Evolutionary conservation across 305 asterid genomes (phyloP), one percentile per base, ranked within the genome.

Genomic region (Striga hermonthica): DNA sequence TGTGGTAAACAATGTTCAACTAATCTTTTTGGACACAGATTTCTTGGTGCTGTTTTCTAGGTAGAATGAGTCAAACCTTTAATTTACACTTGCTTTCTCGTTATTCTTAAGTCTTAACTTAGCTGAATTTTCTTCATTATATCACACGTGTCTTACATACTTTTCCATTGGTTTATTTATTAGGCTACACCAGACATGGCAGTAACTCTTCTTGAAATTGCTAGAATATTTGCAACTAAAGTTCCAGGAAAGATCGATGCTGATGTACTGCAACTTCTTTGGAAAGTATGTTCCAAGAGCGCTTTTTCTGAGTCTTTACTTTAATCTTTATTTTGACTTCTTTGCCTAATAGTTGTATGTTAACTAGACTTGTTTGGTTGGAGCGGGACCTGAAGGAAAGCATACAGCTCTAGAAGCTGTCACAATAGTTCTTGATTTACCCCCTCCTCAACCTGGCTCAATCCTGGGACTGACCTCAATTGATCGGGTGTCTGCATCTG

Each of bases 111-210:
- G 16, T 22, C 62, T 66, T 40, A 45, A 34, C 67, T 36, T 48
- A 11, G 28, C 57, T 7, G 15, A 41, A 22, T 39, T 48, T 78
- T 34, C 45, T 10, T 63, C 47, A 60, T 53, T 37, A 37, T 41
- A 48, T 62, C 61, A 38, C 14, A 31, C 67, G 47, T 16, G 64
- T 58, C 61, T 78, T 56, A 68, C 55, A 15, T 64, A 67, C 38
- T 58, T 73, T 45, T 76, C 72, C 69, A 36, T 36, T 62, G 71
- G 36, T 62, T 74, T 75, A 31, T 69, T 72, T 75, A 22, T 69
- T 65, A 93, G 99, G 99, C 99, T 73, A 93, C 96, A 67, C 99
- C 99, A 57, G 99, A 86, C 79, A 90, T 93, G 99, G 99, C 99
- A 22, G 97, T 93, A 67, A 93, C 99, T 57, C 96, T 93, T 82